A percentile compares a stretch with the other conserved stretches of the same genome.
Conservation (phyloP, 306 rosid species). For the Amphicarpaea edgeworthii region DNA sequence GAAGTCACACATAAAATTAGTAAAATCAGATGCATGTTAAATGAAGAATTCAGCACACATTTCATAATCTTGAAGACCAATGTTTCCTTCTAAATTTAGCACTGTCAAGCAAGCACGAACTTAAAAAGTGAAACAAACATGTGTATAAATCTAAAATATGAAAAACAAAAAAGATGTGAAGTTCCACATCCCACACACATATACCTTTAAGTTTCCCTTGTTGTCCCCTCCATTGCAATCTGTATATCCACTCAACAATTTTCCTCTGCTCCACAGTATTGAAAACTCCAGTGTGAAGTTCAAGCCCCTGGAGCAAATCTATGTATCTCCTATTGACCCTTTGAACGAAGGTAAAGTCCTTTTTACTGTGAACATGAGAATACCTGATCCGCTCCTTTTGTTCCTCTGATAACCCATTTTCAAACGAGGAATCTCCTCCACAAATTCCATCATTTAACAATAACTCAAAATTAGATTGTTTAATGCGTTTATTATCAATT, state of each 20-base stretch:
- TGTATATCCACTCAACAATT: conserved; percentile 52
- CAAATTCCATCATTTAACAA: conserved; percentile 44
- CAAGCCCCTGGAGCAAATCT: conserved; percentile 60
- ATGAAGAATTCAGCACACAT: no score
- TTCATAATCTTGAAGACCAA: no score
- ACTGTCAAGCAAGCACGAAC: conserved; percentile 12
- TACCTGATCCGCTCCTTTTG: conserved; percentile 45
- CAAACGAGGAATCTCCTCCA: conserved; percentile 40
- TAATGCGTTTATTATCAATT: not conserved
- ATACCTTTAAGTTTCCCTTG: conserved; percentile 60
- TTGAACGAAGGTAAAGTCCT: conserved; percentile 45
- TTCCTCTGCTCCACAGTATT: conserved; percentile 52
- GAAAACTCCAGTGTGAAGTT: conserved; percentile 62
- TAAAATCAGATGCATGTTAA: no score
- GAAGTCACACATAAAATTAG: no score
- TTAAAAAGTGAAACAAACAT: conserved; percentile 11
- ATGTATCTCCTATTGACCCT: conserved; percentile 36
- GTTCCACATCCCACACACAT: not conserved
- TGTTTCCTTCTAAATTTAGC: not conserved
- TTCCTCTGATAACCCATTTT: conserved; percentile 42
- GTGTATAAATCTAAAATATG: not conserved
- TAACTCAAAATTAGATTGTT: conserved; percentile 40
- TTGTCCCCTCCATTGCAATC: conserved; percentile 55
- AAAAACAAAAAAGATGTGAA: not conserved
- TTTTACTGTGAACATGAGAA: conserved; percentile 42